Base-by-base conservation (phyloP, 164 flowering plant genomes). In the Pachysandra terminalis region DNA sequence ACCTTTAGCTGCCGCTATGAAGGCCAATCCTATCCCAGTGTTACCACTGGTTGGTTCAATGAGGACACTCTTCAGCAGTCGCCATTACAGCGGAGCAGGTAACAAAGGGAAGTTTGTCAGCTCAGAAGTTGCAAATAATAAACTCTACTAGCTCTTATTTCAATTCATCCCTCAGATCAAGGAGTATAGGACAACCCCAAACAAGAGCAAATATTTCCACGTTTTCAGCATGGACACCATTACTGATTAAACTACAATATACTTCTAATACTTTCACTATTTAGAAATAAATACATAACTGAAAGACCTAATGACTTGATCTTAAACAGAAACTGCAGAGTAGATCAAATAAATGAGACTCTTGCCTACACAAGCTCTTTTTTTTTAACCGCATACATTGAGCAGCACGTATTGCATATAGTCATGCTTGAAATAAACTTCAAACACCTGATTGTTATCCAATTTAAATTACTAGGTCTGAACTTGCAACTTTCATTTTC, bases 21-120 rank as follows among this genome's bases (percentile, higher is more conserved):
- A 75, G 22, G 81, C 81, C 37, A 78, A 59, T 8, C 81, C 81
- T 16, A 78, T 78, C 10, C 81, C 78, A 2, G 81, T 78, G 53
- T 78, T 78, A 7, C 81, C 81, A 65, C 81, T 74, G 51, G 74
- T 71, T 10, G 66, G 59, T 53, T 75, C 74, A 53, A 75, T 32
- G 19, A 75, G 68, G 28, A 70, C 70, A 45, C 68, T 73, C 76
- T 67, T 27, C 68, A 54, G 3, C 1, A 52, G 17, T 19, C 8
- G 2, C 17, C 3, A 19, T 52, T 19, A 19, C 21, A 52, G 19
- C 55, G 19, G 19, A 52, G 2, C 1, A 3, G 19, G 21, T 13
- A n/a, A 16, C 55, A 17, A 52, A 48, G 2, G 21, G 55, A 52
- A 52, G 19, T 52, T 16, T 52, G 21, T 52, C 55, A 52, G 55